A percentile compares a stretch with the other conserved stretches of the same genome.
phyloP scores from a whole-genome alignment of 1,284 basidiomycete genomes.

The Trichosporon ovoides region DNA sequence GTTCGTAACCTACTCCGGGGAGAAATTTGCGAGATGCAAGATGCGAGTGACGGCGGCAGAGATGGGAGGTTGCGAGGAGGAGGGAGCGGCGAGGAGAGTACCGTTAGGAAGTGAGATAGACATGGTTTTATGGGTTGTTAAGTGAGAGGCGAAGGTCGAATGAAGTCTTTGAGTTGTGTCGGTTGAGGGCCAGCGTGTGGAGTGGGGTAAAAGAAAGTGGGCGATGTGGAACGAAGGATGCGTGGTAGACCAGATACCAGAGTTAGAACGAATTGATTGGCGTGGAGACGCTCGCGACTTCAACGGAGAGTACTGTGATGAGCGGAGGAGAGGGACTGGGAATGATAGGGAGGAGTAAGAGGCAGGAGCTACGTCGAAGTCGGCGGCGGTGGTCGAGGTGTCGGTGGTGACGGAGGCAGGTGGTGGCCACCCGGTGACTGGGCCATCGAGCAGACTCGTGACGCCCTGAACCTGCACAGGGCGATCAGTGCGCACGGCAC shows the following conservation, averaged over 20 bases:
- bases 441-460: too few relatives aligned
- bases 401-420: too few relatives aligned
- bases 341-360: neutral
- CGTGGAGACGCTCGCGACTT: neutral
- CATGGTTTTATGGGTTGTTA: slow-evolving; percentile 23
- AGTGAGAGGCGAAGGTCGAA: too few relatives aligned
- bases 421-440: too few relatives aligned
- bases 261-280: slow-evolving; percentile 3
- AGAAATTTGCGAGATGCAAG: slow-evolving; percentile 82
- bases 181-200: neutral
- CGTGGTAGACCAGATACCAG: slow-evolving; percentile 3
- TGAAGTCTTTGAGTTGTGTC: neutral
- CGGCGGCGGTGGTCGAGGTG: too few relatives aligned
- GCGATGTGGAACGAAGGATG: slow-evolving; percentile 1
- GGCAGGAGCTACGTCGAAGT: too few relatives aligned
- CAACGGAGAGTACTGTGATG: neutral
- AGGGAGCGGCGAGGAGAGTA: slow-evolving; percentile 39
- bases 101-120: slow-evolving; percentile 48
- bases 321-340: neutral
- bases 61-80: slow-evolving; percentile 49
- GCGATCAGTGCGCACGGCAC: too few relatives aligned
- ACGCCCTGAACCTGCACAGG: too few relatives aligned
- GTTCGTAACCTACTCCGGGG: slow-evolving; percentile 58
- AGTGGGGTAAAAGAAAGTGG: slow-evolving; percentile 3
- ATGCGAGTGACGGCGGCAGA: slow-evolving; percentile 95